Percentiles rank a stretch among this genome's conserved stretches.
Conservation (phyloP, 2,329 filamentous ascomycete genomes). For the Colletotrichum sublineola region DNA sequence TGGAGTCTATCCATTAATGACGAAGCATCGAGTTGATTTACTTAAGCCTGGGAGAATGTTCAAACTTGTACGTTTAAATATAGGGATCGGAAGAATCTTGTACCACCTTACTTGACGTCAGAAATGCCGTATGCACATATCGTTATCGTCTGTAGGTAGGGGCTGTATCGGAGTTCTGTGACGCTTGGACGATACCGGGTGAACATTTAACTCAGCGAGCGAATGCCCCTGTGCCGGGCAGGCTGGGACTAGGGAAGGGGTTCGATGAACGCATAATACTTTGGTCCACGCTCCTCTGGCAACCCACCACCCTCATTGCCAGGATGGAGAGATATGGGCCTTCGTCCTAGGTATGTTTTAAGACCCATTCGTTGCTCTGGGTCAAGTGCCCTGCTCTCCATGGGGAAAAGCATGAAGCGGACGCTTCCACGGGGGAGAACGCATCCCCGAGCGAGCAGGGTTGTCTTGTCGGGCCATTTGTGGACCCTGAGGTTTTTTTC, state of each 20-base stretch:
- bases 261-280: background rate
- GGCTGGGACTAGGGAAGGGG: background rate
- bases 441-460: background rate
- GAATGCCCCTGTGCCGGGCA: background rate
- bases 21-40: background rate
- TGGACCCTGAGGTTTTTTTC: background rate
- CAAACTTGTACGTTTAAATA: background rate
- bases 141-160: background rate
- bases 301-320: background rate
- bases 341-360: background rate
- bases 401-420: slow-evolving; percentile 13
- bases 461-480: background rate
- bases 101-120: background rate
- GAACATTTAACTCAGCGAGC: background rate
- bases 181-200: background rate
- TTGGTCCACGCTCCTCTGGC: background rate
- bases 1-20: background rate
- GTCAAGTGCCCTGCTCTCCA: slow-evolving; percentile 1
- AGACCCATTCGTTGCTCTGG: background rate
- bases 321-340: background rate
- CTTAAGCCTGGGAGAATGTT: background rate
- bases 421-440: background rate
- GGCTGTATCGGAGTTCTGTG: background rate
- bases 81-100: background rate
- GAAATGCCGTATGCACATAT: background rate